These are phyloP conservation scores for Brassica juncea DNA, from an alignment of 345 rosid genomes.

Conservation along the genomic window DNA sequence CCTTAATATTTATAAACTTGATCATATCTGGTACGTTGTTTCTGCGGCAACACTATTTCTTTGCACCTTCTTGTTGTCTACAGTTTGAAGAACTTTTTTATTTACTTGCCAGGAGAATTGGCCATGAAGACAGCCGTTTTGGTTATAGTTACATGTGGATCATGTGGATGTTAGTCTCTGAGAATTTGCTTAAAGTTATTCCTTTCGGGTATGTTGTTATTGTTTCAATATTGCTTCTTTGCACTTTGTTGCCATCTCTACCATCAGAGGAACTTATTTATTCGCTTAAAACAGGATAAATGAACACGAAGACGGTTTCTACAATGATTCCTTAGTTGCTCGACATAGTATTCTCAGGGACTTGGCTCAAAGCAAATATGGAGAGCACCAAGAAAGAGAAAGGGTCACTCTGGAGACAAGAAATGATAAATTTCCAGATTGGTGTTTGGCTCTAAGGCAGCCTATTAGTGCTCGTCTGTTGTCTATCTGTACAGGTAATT, in stretches of 20 bases:
- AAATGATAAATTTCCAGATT: neutral
- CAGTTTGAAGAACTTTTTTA: too few species aligned
- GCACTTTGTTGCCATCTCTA: too few species aligned
- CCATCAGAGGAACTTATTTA: too few species aligned
- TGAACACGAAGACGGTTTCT: neutral
- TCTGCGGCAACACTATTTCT: too few species aligned
- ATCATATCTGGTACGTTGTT: neutral
- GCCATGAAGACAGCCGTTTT: too few species aligned
- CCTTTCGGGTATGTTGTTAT: too few species aligned
- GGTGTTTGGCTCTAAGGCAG: neutral
- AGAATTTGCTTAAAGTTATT: too few species aligned
- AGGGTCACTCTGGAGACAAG: neutral
- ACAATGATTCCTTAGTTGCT: neutral
- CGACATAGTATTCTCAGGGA: neutral
- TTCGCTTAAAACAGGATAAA: neutral
- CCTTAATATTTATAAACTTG: conserved; percentile 27
- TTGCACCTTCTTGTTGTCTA: too few species aligned
- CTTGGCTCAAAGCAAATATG: neutral
- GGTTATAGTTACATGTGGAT: too few species aligned
- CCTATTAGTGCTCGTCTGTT: neutral
- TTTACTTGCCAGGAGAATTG: too few species aligned
- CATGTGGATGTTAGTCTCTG: too few species aligned
- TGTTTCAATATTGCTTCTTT: too few species aligned
- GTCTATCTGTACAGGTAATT: neutral
- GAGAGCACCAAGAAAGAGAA: neutral